These are phyloP conservation scores for Alliaria petiolata DNA, from an alignment of 345 rosid species.

Conservation along the genomic window DNA sequence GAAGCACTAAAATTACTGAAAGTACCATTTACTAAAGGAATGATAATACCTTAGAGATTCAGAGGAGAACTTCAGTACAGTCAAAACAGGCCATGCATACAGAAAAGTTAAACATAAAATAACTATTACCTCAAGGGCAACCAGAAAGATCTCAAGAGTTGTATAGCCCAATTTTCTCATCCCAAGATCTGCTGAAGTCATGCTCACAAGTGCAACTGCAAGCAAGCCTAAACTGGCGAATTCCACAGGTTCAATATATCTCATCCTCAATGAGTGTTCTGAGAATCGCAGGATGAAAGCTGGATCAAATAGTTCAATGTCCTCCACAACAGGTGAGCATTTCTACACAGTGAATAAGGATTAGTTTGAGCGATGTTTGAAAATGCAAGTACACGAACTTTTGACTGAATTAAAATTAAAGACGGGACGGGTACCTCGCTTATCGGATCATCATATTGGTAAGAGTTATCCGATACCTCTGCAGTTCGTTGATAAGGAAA, in stretches of 20 bases:
- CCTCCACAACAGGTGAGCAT: slow-evolving; percentile 28
- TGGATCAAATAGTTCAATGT: slow-evolving; percentile 64
- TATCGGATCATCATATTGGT: slow-evolving; percentile 4
- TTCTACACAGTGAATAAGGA: slow-evolving; percentile 36
- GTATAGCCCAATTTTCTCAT: slow-evolving; percentile 84
- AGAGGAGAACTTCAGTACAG: neutral
- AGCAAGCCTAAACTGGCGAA: slow-evolving; percentile 87
- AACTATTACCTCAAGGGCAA: slow-evolving; percentile 62
- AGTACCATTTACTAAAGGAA: slow-evolving; percentile 3
- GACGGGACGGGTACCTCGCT: slow-evolving; percentile 18
- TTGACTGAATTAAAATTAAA: neutral
- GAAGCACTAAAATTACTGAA: neutral
- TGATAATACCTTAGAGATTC: neutral
- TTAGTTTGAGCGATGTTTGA: neutral
- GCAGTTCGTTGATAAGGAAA: slow-evolving; percentile 64
- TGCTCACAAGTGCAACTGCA: slow-evolving; percentile 75
- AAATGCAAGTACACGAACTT: neutral
- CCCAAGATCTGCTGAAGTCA: slow-evolving; percentile 76
- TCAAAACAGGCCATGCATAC: neutral
- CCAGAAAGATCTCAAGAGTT: slow-evolving; percentile 57
- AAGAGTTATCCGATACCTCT: slow-evolving; percentile 9
- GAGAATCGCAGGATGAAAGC: slow-evolving; percentile 73
- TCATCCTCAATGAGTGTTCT: slow-evolving; percentile 49
- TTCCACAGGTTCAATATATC: slow-evolving; percentile 75
- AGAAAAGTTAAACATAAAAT: neutral